These are phyloP conservation scores for Diplogelasinospora grovesii DNA, from an alignment of 495 filamentous ascomycete species.

Conservation along the genomic window DNA sequence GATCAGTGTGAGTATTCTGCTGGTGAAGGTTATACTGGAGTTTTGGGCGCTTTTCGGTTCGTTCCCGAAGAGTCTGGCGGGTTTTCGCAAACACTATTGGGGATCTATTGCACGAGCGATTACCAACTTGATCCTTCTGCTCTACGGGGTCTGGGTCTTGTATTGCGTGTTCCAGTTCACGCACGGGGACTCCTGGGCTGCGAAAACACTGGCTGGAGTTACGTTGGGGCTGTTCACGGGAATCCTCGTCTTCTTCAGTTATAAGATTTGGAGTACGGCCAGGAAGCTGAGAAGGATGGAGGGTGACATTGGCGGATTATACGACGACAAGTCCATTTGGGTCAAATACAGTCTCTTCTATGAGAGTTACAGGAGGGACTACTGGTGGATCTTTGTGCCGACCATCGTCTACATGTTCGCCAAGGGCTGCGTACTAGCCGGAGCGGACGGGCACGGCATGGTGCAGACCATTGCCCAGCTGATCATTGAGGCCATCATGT, in stretches of 20 bases:
- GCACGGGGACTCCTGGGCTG: slow-evolving; percentile 92
- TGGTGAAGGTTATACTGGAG: slow-evolving; percentile 90
- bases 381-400: slow-evolving; percentile 96
- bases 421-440: slow-evolving; percentile 83
- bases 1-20: slow-evolving; percentile 78
- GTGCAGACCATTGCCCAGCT: slow-evolving; percentile 72
- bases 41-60: slow-evolving; percentile 82
- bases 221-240: slow-evolving; percentile 76
- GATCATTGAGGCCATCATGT: slow-evolving; percentile 66
- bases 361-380: slow-evolving; percentile 84
- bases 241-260: slow-evolving; percentile 70
- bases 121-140: slow-evolving; percentile 79
- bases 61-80: slow-evolving; percentile 72
- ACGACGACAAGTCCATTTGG: slow-evolving; percentile 87
- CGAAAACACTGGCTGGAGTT: slow-evolving; percentile 74
- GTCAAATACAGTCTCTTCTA: slow-evolving; percentile 96
- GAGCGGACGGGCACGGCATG: slow-evolving; percentile 79
- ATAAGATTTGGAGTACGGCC: slow-evolving; percentile 74
- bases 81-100: slow-evolving; percentile 96
- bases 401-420: slow-evolving; percentile 88
- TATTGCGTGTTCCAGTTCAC: slow-evolving; percentile 96
- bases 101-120: slow-evolving; percentile 79
- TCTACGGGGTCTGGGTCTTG: slow-evolving; percentile 92
- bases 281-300: slow-evolving; percentile 64
- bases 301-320: slow-evolving; percentile 67